Evolutionary conservation across 2,329 filamentous ascomycete species (phyloP), one percentile per base, ranked within the genome.

Genomic region (Cladobotryum mycophilum): DNA sequence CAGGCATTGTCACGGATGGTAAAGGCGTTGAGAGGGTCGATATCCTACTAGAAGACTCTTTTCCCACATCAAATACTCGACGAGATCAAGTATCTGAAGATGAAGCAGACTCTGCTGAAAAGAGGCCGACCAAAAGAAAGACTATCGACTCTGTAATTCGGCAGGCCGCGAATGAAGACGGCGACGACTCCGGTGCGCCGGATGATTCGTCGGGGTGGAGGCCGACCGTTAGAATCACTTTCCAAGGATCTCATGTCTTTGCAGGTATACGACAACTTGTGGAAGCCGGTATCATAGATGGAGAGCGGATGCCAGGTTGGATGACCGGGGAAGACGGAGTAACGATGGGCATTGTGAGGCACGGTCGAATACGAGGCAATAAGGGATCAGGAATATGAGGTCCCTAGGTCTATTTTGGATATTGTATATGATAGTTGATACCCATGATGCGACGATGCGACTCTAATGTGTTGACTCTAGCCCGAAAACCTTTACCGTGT

Each of bases 321-420:
- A 85, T 95, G 84, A 93, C 89, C 1, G 90, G 89, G 2, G 89
- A 95, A 61, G 86, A 89, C 41, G 86, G 84, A 1, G 82, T 93
- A 5, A 93, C 87, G 48, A 76, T 84, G 36, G 86, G 88, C 1
- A 77, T 81, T 25, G 81, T 95, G 4, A 78, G 76, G 56, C 67
- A 81, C 52, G 88, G 89, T 2, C 75, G 83, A 55, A 82, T 90
- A 60, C 70, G 70, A 41, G 80, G 78, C 1, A 69, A 78, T 59
- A 81, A 76, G 54, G 80, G 80, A 5, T 79, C 78, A 1, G 78
- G 79, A 1, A 53, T 82, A 52, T 80, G 56, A 67, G 22, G 54
- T 54, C 50, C 57, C 50, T n/a, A 54, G 52, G 15, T 41, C 40
- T 45, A 45, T 50, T 49, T 60, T 54, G 54, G 58, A 57, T 52